Evolutionary conservation across 768 basidiomycete species (phyloP).

Genomic region (Agaricus subrufescens): DNA sequence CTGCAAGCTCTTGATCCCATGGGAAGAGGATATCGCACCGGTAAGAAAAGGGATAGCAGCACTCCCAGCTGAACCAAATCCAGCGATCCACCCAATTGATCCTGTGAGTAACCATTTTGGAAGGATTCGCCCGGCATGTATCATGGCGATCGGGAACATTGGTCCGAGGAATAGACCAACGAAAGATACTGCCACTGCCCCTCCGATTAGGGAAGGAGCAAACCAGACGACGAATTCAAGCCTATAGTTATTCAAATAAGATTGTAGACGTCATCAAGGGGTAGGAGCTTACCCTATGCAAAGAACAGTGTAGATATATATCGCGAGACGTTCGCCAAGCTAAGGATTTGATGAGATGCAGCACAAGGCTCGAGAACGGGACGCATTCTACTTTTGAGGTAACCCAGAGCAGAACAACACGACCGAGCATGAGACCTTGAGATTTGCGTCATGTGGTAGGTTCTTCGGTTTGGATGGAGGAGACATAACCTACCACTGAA

Average conservation of each 20-base stretch:
- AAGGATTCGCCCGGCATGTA: slow-evolving; percentile 60
- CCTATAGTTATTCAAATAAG: slow-evolving; percentile 23
- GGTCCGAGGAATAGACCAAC: slow-evolving; percentile 71
- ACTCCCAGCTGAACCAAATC: slow-evolving; percentile 66
- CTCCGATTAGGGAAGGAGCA: slow-evolving; percentile 58
- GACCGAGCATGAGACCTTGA: slow-evolving; percentile 52
- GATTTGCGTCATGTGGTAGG: not conserved
- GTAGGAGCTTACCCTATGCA: slow-evolving; percentile 40
- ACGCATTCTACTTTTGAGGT: slow-evolving; percentile 39
- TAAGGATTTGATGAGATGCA: slow-evolving; percentile 13
- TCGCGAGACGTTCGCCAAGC: slow-evolving; percentile 50
- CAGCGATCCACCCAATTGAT: slow-evolving; percentile 65
- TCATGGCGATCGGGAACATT: slow-evolving; percentile 73
- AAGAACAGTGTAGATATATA: slow-evolving; percentile 48
- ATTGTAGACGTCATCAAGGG: not conserved
- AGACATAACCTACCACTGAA: slow-evolving; percentile 37
- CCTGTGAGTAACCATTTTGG: slow-evolving; percentile 66
- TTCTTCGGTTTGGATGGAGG: not conserved
- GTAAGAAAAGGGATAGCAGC: slow-evolving; percentile 72
- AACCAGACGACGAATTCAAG: slow-evolving; percentile 69
- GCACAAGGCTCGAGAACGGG: not conserved
- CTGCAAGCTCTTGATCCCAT: slow-evolving; percentile 57
- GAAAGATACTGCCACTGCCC: slow-evolving; percentile 59
- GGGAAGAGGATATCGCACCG: slow-evolving; percentile 58
- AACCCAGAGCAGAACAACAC: slow-evolving; percentile 49